These are phyloP conservation scores for Zalerion maritima DNA, from an alignment of 495 filamentous ascomycete genomes.

Conservation along the genomic window DNA sequence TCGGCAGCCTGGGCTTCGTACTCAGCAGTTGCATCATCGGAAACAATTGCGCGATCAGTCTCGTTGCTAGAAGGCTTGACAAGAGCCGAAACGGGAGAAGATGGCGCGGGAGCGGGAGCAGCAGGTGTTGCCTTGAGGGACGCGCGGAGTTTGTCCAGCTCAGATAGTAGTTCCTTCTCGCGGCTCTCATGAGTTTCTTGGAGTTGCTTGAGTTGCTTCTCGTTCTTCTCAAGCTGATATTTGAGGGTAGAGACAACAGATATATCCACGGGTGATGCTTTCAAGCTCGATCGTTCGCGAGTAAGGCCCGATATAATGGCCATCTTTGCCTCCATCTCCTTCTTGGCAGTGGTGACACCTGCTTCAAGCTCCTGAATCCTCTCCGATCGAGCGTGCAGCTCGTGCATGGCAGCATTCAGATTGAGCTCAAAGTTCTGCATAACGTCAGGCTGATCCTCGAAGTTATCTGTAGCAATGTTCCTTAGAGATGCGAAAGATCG, in stretches of 20 bases:
- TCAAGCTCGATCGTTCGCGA: constrained; percentile 77
- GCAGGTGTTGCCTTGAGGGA: constrained; percentile 31
- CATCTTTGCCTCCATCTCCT: constrained; percentile 92
- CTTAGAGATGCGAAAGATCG: constrained; percentile 81
- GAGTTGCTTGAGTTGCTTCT: constrained; percentile 61
- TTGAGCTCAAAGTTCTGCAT: constrained; percentile 91
- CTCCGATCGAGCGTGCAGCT: constrained; percentile 74
- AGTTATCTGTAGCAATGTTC: constrained; percentile 73
- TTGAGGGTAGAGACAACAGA: constrained; percentile 77
- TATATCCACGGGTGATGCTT: constrained; percentile 80
- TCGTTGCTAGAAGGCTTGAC: no score
- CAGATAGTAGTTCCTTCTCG: constrained; percentile 55
- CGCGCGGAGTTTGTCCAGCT: constrained; percentile 52
- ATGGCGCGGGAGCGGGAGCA: constrained; percentile 1
- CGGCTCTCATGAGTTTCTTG: constrained; percentile 55
- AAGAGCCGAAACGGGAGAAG: no score
- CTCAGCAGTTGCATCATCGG: constrained; percentile 2
- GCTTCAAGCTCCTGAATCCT: constrained; percentile 77
- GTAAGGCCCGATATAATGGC: constrained; percentile 89
- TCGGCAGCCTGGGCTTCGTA: constrained; percentile 21
- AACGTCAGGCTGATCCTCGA: constrained; percentile 64
- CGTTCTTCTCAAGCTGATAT: constrained; percentile 73
- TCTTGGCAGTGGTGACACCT: constrained; percentile 70
- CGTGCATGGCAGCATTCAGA: constrained; percentile 82
- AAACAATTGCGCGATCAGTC: no score